Percentiles rank a stretch among this genome's conserved stretches.
Conservation (phyloP, 164 flowering plant species). For the Paratinospora sagittata region DNA sequence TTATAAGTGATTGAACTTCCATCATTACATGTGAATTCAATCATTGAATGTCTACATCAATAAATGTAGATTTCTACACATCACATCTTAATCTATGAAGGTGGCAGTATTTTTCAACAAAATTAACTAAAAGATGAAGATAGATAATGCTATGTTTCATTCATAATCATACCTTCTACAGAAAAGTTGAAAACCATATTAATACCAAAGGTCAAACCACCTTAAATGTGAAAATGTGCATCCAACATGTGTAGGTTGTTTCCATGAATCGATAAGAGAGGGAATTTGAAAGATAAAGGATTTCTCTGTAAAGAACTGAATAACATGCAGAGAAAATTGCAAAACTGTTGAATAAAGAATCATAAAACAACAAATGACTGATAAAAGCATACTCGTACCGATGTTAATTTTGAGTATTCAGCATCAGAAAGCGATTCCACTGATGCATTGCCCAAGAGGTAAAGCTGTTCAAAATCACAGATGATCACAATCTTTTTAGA, state of each 20-base stretch:
- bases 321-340: not conserved
- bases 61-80: not conserved
- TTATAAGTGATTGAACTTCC: not conserved
- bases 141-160: not conserved
- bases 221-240: not conserved
- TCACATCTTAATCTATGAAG: not conserved
- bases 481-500: constrained; percentile 2
- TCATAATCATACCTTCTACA: not conserved
- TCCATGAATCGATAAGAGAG: not conserved
- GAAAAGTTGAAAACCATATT: not conserved
- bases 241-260: not conserved
- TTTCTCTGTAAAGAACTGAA: not conserved
- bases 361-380: constrained; percentile 4
- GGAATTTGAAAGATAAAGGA: not conserved
- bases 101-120: no score
- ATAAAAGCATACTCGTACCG: constrained; percentile 60
- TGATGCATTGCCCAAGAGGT: constrained; percentile 71
- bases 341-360: constrained; percentile 1
- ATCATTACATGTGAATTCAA: not conserved
- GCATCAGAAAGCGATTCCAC: constrained; percentile 84
- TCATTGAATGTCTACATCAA: not conserved
- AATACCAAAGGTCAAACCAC: not conserved
- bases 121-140: no score
- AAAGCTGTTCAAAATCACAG: constrained; percentile 50
- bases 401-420: constrained; percentile 90